phyloP scores from a whole-genome alignment of 2,329 filamentous ascomycete genomes.

The Penicillium griseofulvum region DNA sequence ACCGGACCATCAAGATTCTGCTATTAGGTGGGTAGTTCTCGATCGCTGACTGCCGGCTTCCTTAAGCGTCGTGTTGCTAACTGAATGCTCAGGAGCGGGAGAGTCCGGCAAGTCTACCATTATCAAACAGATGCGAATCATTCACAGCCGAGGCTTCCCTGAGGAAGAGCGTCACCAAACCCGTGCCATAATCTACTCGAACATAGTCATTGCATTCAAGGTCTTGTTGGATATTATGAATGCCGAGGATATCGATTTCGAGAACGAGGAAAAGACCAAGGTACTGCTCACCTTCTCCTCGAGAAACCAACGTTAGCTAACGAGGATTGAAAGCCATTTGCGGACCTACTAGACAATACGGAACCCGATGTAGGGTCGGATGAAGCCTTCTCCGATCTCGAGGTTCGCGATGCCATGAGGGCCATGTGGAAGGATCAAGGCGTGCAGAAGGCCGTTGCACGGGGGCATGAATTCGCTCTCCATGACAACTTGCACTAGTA shows the following conservation, averaged over 20 bases:
- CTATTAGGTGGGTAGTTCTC: constrained; percentile 68
- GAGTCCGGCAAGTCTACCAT: constrained; percentile 96
- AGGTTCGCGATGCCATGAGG: constrained; percentile 72
- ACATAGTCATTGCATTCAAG: constrained; percentile 88
- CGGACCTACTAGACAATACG: constrained; percentile 72
- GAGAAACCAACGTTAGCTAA: constrained; percentile 11
- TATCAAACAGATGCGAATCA: constrained; percentile 98
- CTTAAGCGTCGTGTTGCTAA: constrained; percentile 22
- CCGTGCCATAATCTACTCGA: constrained; percentile 93
- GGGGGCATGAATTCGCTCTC: constrained; percentile 93
- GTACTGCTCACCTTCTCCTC: constrained; percentile 49
- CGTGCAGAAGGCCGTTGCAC: constrained; percentile 81
- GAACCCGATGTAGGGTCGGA: constrained; percentile 74
- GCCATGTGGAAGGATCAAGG: constrained; percentile 79
- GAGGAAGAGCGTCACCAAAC: constrained; percentile 88
- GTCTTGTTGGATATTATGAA: constrained; percentile 89
- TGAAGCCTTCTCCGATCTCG: constrained; percentile 67
- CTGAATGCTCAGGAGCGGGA: constrained; percentile 69
- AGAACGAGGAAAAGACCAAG: constrained; percentile 70
- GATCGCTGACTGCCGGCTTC: background rate
- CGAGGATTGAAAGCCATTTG: constrained; percentile 61
- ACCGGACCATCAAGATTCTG: constrained; percentile 88
- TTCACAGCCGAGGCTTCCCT: constrained; percentile 89
- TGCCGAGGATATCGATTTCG: constrained; percentile 75
- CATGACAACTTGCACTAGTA: constrained; percentile 96